Percentiles rank a stretch among this genome's conserved stretches.
These are phyloP conservation scores for Ogataea naganishii DNA, from an alignment of 805 yeast genomes.

Conservation along the genomic window DNA sequence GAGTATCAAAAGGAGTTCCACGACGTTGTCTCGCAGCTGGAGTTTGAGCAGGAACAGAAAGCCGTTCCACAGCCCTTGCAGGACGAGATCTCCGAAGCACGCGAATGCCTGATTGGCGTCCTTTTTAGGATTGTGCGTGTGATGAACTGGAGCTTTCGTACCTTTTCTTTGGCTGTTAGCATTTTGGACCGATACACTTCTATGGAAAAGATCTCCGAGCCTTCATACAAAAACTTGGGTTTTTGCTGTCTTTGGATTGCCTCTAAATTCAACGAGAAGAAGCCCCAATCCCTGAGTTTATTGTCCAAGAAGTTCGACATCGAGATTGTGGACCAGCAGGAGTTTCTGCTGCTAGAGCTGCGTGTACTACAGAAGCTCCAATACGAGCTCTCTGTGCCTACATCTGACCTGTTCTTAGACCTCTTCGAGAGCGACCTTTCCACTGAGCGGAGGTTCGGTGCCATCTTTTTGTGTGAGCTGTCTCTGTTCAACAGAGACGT, in stretches of 20 bases:
- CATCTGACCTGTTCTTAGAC: conserved; percentile 58
- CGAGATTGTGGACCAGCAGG: conserved; percentile 17
- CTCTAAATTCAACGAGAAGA: conserved; percentile 37
- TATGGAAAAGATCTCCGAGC: conserved; percentile 21
- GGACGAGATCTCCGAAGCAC: conserved; percentile 10
- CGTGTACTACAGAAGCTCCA: conserved; percentile 53
- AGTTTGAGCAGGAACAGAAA: conserved; percentile 20
- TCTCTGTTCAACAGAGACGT: conserved; percentile 54
- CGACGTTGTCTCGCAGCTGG: conserved; percentile 15
- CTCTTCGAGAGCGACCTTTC: conserved; percentile 32
- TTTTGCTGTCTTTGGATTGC: conserved; percentile 39
- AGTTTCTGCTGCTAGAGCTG: conserved; percentile 59
- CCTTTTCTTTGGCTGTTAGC: conserved; percentile 28
- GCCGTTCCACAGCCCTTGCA: conserved; percentile 19
- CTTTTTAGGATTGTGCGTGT: conserved; percentile 21
- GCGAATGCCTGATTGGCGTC: conserved; percentile 21
- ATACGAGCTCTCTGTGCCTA: conserved; percentile 57
- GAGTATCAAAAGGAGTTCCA: conserved; percentile 22
- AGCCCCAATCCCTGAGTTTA: conserved; percentile 51
- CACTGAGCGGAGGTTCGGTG: conserved; percentile 43
- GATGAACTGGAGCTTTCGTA: conserved; percentile 22
- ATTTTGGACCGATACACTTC: conserved; percentile 32
- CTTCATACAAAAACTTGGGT: conserved; percentile 29
- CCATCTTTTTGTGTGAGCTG: conserved; percentile 58
- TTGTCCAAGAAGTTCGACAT: conserved; percentile 45